Base-by-base conservation (phyloP, 148 eudicot species). In the Rheum nobile region DNA sequence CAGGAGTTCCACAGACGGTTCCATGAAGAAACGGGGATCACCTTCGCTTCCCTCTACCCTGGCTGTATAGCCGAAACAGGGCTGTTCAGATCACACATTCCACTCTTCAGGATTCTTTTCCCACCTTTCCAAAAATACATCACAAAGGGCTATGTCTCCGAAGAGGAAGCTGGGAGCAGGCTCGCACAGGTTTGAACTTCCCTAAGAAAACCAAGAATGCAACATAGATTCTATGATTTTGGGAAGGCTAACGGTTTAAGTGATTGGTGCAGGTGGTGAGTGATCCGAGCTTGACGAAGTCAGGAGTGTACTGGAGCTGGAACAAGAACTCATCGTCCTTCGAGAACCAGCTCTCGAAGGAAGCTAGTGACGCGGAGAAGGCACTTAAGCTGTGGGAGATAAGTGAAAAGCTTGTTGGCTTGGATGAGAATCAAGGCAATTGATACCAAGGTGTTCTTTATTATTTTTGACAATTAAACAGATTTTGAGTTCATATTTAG, bases 271-370 rank as follows among this genome's bases (percentile, higher is more conserved):
- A 65, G 98, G 98, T 93, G 6, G 89, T 93, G 32, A 80, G 81
- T 44, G 98, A 93, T 48, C 90, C 91, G 35, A 91, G 86, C 79
- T 82, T 94, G 68, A 83, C 95, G 6, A 94, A 94, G 74, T 93
- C 97, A 0, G 97, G 97, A 17, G 98, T 93, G 24, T 91, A 93
- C 81, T 89, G 97, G 97, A 94, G 98, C 81, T 94, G 97, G 97
- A 94, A 94, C 79, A 88, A 83, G 39, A 52, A 82, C 63, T 89
- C 98, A 0, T 70, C 87, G 4, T 94, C 97, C 0, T 94, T 91
- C 26, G 93, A 89, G 74, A 94, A 94, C 83, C 88, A 89, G 82
- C 83, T 94, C 7, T 94, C 98, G 0, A 76, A 88, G 83, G 97
- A 91, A 87, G 96, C 93, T 37, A 94, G 98, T 61, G 90, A 91